Conservation (phyloP, 352 stramenopile species). For the Blastocystis sp. region DNA sequence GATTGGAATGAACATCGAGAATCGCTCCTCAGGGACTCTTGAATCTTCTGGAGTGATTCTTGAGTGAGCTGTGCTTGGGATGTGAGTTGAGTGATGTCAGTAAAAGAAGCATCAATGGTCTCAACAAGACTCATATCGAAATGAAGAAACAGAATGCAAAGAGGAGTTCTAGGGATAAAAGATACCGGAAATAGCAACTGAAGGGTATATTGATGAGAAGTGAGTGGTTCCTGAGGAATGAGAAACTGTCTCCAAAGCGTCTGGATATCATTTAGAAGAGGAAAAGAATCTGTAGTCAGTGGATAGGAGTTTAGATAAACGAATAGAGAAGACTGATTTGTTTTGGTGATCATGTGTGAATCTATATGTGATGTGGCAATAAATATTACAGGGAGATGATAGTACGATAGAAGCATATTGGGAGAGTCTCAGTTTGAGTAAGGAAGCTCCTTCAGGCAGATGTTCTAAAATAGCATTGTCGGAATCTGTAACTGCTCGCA, state of each 20-base stretch:
- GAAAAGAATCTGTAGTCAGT: neutral
- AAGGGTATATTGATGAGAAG: neutral
- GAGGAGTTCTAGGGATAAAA: neutral
- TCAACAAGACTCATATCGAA: neutral
- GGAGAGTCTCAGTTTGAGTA: too few species aligned
- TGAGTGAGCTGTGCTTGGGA: neutral
- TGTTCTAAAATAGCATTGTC: neutral
- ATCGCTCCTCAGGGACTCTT: too few species aligned
- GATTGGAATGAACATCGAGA: too few species aligned
- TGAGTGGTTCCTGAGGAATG: neutral
- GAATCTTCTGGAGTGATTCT: too few species aligned
- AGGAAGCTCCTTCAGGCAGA: neutral
- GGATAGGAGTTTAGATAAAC: conserved; percentile 13
- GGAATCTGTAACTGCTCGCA: neutral
- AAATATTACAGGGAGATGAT: neutral
- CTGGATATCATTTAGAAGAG: neutral
- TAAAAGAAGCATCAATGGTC: neutral
- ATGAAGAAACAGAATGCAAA: neutral
- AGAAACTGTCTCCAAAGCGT: neutral
- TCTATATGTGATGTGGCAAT: neutral
- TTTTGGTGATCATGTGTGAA: neutral
- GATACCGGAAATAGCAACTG: neutral
- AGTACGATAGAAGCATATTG: neutral
- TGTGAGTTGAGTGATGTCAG: neutral
- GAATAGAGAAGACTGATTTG: neutral